phyloP scores from a whole-genome alignment of 2,329 filamentous ascomycete genomes.

The Colletotrichum neosansevieriae region DNA sequence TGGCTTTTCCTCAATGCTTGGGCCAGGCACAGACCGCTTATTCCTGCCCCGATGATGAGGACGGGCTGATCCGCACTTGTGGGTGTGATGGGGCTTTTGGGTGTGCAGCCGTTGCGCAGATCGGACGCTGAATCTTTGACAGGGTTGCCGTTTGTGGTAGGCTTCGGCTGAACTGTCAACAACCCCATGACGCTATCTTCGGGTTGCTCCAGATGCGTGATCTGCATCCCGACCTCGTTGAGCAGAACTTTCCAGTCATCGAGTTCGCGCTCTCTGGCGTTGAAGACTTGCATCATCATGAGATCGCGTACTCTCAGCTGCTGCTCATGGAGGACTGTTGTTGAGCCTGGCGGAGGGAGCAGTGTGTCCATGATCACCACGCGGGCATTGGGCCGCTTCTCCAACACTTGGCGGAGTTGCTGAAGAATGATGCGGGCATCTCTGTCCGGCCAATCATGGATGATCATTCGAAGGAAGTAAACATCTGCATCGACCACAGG shows the following conservation, averaged over 20 bases:
- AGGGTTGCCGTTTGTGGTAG: not conserved
- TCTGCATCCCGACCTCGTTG: slow-evolving; percentile 43
- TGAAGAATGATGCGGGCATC: slow-evolving; percentile 54
- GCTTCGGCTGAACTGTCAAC: slow-evolving; percentile 6
- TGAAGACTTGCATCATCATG: slow-evolving; percentile 62
- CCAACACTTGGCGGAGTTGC: slow-evolving; percentile 55
- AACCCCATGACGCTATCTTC: slow-evolving; percentile 18
- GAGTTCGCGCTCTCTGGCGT: slow-evolving; percentile 58
- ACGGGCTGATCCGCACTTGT: slow-evolving; percentile 41
- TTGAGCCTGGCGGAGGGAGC: slow-evolving; percentile 53
- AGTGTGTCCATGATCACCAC: slow-evolving; percentile 43
- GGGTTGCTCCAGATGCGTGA: not conserved
- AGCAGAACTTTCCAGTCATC: slow-evolving; percentile 59
- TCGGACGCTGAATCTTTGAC: slow-evolving; percentile 1
- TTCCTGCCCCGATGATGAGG: slow-evolving; percentile 52
- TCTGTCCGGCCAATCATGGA: slow-evolving; percentile 67
- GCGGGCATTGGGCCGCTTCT: not conserved
- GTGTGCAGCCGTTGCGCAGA: not conserved
- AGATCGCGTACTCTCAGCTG: slow-evolving; percentile 50
- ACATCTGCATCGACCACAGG: slow-evolving; percentile 56
- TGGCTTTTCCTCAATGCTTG: slow-evolving; percentile 48
- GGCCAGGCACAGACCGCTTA: slow-evolving; percentile 52
- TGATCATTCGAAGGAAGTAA: slow-evolving; percentile 64
- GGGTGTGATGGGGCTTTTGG: not conserved
- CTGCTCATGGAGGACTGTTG: slow-evolving; percentile 37